These are phyloP conservation scores for Xylaria sp. DNA, from an alignment of 495 filamentous ascomycete genomes.

Conservation along the genomic window DNA sequence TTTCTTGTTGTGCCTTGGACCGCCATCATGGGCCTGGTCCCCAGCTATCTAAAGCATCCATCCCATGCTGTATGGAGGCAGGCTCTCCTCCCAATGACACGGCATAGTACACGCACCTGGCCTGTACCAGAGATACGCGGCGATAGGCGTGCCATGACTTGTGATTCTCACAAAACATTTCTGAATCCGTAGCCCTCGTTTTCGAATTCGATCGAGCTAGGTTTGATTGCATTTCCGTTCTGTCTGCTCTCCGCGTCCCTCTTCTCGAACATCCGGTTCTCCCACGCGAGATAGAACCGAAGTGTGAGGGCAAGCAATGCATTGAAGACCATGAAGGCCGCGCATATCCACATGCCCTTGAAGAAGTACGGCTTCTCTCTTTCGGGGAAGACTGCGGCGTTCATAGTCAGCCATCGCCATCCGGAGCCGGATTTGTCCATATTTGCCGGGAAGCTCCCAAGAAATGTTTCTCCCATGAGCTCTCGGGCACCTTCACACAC, in stretches of 20 bases:
- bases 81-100: background rate
- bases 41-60: background rate
- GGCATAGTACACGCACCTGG: background rate
- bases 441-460: background rate
- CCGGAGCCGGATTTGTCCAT: background rate
- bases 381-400: slow-evolving; percentile 60
- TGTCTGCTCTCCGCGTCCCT: slow-evolving; percentile 37
- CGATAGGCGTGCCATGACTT: background rate
- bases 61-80: background rate
- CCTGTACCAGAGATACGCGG: background rate
- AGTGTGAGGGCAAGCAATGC: slow-evolving; percentile 62
- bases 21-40: background rate
- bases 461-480: background rate
- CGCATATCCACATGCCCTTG: slow-evolving; percentile 72
- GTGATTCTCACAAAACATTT: slow-evolving; percentile 42
- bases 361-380: slow-evolving; percentile 66
- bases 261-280: slow-evolving; percentile 65
- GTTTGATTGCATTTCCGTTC: slow-evolving; percentile 25
- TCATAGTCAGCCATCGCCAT: background rate
- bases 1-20: background rate
- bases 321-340: slow-evolving; percentile 75
- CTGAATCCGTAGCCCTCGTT: slow-evolving; percentile 49
- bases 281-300: slow-evolving; percentile 64
- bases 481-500: too few relatives aligned
- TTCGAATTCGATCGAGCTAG: slow-evolving; percentile 34